phyloP scores from a whole-genome alignment of 345 rosid genomes.

The Melaleuca quinquenervia region DNA sequence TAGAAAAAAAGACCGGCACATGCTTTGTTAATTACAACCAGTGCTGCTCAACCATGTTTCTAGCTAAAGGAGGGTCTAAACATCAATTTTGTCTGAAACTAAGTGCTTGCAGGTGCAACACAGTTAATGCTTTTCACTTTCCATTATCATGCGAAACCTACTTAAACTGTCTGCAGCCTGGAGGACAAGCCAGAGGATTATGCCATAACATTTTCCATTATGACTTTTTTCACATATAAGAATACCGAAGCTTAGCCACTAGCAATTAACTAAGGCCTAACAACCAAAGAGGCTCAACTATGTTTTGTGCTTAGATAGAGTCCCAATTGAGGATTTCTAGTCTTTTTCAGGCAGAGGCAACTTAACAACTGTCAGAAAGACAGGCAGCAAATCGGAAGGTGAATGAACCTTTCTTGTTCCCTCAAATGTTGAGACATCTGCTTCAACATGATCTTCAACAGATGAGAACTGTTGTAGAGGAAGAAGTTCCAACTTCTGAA shows the following conservation, averaged over 20 bases:
- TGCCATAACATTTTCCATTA: background rate
- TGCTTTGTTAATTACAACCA: background rate
- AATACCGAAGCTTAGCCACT: background rate
- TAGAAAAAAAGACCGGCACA: background rate
- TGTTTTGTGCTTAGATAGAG: background rate
- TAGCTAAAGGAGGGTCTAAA: background rate
- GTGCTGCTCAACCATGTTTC: background rate
- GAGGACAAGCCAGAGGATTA: background rate
- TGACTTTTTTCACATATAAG: background rate
- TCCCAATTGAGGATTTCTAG: background rate
- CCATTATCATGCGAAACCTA: background rate
- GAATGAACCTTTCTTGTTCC: background rate
- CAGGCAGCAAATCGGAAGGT: background rate
- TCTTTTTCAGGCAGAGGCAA: background rate
- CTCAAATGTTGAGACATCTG: background rate
- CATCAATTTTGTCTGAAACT: background rate
- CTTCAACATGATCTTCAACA: background rate
- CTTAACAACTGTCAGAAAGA: background rate
- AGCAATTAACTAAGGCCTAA: background rate
- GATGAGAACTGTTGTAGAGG: background rate
- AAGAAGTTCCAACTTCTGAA: constrained; percentile 5
- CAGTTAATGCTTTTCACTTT: background rate
- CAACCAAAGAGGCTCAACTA: background rate
- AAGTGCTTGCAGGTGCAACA: background rate
- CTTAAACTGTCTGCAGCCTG: background rate